Percentiles rank a stretch among this genome's conserved stretches.
phyloP scores from a whole-genome alignment of 1,284 basidiomycete genomes.

The Trichosporon coremiiforme region DNA sequence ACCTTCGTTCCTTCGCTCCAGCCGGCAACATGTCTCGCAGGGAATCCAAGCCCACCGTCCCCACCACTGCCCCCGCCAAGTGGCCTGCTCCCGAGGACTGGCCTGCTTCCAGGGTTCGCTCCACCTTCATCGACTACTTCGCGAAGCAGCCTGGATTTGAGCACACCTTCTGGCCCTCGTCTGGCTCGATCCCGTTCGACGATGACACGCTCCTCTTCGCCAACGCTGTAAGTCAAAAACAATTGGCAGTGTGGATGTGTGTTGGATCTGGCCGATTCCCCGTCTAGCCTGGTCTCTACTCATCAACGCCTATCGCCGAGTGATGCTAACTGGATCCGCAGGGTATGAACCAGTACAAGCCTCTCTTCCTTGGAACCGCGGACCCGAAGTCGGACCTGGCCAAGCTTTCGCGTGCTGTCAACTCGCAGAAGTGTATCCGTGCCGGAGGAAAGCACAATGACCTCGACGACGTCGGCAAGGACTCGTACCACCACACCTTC shows the following conservation, averaged over 20 bases:
- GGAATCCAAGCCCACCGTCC: slow-evolving; percentile 41
- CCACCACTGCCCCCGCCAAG: slow-evolving; percentile 46
- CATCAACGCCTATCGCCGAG: not conserved
- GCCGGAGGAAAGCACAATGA: slow-evolving; percentile 99
- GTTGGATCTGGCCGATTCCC: not conserved
- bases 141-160: slow-evolving; percentile 62
- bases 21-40: slow-evolving; percentile 40
- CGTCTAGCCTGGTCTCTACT: not conserved
- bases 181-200: slow-evolving; percentile 92
- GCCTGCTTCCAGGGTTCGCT: slow-evolving; percentile 70
- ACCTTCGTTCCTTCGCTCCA: slow-evolving; percentile 4
- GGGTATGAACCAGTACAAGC: slow-evolving; percentile 98
- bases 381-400: slow-evolving; percentile 86
- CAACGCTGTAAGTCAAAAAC: slow-evolving; percentile 68
- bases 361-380: slow-evolving; percentile 93
- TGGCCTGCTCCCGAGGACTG: slow-evolving; percentile 60
- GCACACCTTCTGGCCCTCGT: slow-evolving; percentile 92
- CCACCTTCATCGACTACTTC: slow-evolving; percentile 81
- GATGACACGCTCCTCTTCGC: slow-evolving; percentile 96
- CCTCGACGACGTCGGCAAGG: slow-evolving; percentile 97
- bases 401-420: slow-evolving; percentile 88
- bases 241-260: not conserved
- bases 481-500: slow-evolving; percentile 80
- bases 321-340: slow-evolving; percentile 27
- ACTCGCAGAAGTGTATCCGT: slow-evolving; percentile 96